Evolutionary conservation across 345 rosid species (phyloP), one percentile per base, ranked within the genome.

Genomic region (Euphorbia peplus): DNA sequence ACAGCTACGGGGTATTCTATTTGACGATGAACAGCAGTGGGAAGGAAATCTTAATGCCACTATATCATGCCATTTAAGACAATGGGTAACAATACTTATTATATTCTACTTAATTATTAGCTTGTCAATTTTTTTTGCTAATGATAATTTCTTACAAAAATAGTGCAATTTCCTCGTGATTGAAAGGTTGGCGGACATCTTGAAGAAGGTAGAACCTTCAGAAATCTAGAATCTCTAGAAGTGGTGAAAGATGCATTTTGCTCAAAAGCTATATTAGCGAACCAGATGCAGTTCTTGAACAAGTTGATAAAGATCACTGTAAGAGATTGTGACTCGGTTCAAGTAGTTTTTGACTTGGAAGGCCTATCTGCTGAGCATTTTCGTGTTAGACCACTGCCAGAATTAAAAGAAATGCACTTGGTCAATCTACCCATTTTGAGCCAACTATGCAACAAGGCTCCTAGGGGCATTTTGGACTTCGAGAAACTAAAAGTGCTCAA

Each of bases 371-470:
- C 42, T 39, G 42, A 39, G 9, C 10, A 5, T 8, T 5, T 8
- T 5, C 1, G 1, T 39, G 42, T 39, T 39, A 11, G 42, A 39
- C 42, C 9, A 8, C 42, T 39, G 8, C 8, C 4, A 11, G 4
- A 39, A 39, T 39, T 39, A 39, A 39, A 39, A 5, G 42, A 39
- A 39, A 4, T 39, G 8, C 16, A 39, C 1, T 22, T 61, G 3
- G 22, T 10, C 12, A 44, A 61, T 61, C 50, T 61, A 39, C 47
- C 65, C 11, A 61, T 3, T 48, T n/a, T 61, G 65, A 61, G 26
- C 28, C 65, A 61, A 18, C 11, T 61, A 21, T 61, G 65, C 48
- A 61, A 5, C 26, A 35, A 35, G 19, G 52, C 16, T 47, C 52
- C 52, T 15, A 1, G 1, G 4, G 52, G n/a, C 6, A 50, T 50